Conservation (phyloP, 208 protist species). For the Trypanosomatidae sp. region DNA sequence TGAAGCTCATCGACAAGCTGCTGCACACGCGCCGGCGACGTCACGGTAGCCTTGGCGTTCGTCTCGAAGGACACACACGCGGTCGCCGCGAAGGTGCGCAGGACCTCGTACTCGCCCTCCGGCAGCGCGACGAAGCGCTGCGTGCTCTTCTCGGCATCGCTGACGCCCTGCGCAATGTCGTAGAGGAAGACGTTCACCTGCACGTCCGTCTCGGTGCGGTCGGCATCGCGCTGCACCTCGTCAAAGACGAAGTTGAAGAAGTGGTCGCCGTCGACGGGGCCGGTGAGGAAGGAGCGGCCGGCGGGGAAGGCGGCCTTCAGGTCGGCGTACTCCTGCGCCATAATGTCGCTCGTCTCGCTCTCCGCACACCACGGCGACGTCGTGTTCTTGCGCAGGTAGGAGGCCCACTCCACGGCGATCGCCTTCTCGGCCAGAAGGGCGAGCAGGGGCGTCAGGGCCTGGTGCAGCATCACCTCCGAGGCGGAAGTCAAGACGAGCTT, state of each 20-base stretch:
- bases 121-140: slow-evolving; percentile 38
- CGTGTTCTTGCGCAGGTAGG: slow-evolving; percentile 83
- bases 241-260: slow-evolving; percentile 90
- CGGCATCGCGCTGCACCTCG: slow-evolving; percentile 37
- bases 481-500: slow-evolving; percentile 54
- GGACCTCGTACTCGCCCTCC: slow-evolving; percentile 62
- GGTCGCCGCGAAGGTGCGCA: slow-evolving; percentile 43
- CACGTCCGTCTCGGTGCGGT: slow-evolving; percentile 49
- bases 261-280: slow-evolving; percentile 83
- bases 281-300: slow-evolving; percentile 77
- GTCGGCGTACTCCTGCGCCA: slow-evolving; percentile 88
- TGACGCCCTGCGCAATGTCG: slow-evolving; percentile 33
- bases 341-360: slow-evolving; percentile 74
- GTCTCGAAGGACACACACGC: slow-evolving; percentile 77
- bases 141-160: slow-evolving; percentile 16
- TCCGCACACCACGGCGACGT: slow-evolving; percentile 61
- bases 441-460: slow-evolving; percentile 44
- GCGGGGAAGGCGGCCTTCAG: slow-evolving; percentile 76
- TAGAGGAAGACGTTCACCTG: slow-evolving; percentile 85
- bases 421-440: slow-evolving; percentile 30
- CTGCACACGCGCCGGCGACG: slow-evolving; percentile 31
- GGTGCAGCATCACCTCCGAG: slow-evolving; percentile 70
- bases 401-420: slow-evolving; percentile 72
- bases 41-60: slow-evolving; percentile 43
- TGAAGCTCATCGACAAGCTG: slow-evolving; percentile 47